Conservation (phyloP, 257 asterid genomes). For the Solanum lycopersicoides region DNA sequence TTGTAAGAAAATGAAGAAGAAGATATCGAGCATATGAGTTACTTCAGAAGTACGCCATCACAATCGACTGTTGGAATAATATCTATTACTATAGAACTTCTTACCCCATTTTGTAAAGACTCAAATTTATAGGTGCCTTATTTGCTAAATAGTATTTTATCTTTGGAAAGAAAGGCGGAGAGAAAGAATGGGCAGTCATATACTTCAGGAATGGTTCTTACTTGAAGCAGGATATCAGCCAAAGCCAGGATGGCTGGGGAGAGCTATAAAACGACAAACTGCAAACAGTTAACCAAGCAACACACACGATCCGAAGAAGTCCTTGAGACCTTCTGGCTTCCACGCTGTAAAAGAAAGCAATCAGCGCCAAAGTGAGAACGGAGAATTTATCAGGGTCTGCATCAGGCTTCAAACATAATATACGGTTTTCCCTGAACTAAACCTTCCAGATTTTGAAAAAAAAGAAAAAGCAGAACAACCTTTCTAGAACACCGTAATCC, state of each 20-base stretch:
- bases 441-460: not conserved
- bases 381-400: not conserved
- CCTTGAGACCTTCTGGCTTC: constrained; percentile 67
- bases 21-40: not conserved
- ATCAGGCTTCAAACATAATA: not conserved
- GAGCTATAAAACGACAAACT: constrained; percentile 52
- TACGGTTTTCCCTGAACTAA: not conserved
- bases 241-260: constrained; percentile 83
- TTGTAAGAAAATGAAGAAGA: not conserved
- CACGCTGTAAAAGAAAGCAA: constrained; percentile 48
- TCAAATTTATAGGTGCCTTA: not conserved
- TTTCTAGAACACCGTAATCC: not conserved
- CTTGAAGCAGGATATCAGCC: constrained; percentile 91
- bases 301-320: constrained; percentile 35
- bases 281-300: constrained; percentile 61
- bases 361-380: not conserved
- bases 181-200: not conserved
- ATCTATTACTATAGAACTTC: not conserved
- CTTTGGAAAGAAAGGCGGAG: not conserved
- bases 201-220: constrained; percentile 23
- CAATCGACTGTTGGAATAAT: not conserved
- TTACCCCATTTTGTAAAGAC: not conserved
- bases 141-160: not conserved
- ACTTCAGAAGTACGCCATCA: not conserved
- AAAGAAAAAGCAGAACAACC: not conserved